Conservation (phyloP, 2,329 filamentous ascomycete genomes). For the Neofusicoccum umdonicola region DNA sequence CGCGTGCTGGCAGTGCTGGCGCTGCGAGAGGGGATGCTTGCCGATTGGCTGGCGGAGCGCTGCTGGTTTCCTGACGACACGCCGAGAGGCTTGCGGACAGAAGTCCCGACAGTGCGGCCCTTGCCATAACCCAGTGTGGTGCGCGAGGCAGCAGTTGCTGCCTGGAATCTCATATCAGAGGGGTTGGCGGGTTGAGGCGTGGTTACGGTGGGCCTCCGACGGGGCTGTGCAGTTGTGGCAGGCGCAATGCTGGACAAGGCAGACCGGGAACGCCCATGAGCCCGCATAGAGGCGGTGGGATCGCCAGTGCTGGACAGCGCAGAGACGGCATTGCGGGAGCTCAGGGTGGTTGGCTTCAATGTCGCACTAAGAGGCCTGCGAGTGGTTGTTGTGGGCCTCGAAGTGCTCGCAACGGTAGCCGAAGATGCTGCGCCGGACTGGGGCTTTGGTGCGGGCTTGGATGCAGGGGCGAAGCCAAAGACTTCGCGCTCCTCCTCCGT, state of each 20-base stretch:
- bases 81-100: conserved; percentile 31
- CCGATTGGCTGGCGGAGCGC: conserved; percentile 21
- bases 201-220: conserved; percentile 31
- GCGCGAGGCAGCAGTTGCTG: conserved; percentile 67
- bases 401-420: conserved; percentile 18
- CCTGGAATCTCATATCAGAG: conserved; percentile 56
- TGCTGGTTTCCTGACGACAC: conserved; percentile 19
- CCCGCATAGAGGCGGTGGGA: conserved; percentile 5
- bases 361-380: background rate
- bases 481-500: conserved; percentile 49
- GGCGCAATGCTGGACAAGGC: conserved; percentile 40
- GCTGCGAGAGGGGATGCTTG: background rate
- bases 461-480: conserved; percentile 38
- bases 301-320: conserved; percentile 33
- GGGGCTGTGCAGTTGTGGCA: conserved; percentile 31
- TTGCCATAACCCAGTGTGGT: conserved; percentile 84
- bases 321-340: conserved; percentile 50
- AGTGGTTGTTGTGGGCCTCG: conserved; percentile 22
- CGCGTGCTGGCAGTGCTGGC: background rate
- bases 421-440: conserved; percentile 21
- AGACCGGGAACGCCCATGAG: conserved; percentile 19
- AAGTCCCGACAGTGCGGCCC: conserved; percentile 57
- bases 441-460: conserved; percentile 23
- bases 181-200: conserved; percentile 33
- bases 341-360: conserved; percentile 47